phyloP scores from a whole-genome alignment of 495 filamentous ascomycete genomes.

The Amphirosellinia nigrospora region DNA sequence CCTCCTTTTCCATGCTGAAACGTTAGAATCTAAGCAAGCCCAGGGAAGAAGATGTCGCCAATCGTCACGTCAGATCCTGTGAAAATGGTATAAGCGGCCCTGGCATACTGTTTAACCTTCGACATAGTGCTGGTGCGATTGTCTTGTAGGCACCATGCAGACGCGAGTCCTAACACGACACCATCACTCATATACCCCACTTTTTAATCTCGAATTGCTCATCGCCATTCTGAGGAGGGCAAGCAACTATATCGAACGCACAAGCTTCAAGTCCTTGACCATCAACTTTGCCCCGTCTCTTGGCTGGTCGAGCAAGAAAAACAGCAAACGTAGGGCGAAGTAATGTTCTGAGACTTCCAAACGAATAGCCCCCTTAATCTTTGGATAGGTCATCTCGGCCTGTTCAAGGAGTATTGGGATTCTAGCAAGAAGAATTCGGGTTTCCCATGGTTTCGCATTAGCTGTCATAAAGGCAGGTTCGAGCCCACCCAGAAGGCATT shows the following conservation, averaged over 20 bases:
- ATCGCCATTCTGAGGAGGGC: neutral
- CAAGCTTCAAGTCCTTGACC: neutral
- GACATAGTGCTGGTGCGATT: neutral
- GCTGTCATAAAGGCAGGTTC: neutral
- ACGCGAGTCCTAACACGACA: neutral
- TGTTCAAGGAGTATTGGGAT: neutral
- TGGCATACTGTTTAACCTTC: neutral
- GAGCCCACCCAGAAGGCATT: neutral
- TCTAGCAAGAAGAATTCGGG: neutral
- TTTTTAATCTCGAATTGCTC: neutral
- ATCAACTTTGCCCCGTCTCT: neutral
- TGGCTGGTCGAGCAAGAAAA: neutral
- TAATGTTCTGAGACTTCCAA: neutral
- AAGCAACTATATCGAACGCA: neutral
- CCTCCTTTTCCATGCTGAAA: too few species aligned
- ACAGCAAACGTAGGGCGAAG: neutral
- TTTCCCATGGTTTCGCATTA: neutral
- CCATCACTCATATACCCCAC: neutral
- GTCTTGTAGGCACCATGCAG: neutral
- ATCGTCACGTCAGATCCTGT: neutral
- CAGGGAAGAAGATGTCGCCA: neutral
- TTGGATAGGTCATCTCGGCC: neutral
- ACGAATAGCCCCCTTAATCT: neutral
- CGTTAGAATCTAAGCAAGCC: neutral
- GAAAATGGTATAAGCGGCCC: neutral